Conservation (phyloP, 306 rosid genomes). For the Trifolium fragiferum region DNA sequence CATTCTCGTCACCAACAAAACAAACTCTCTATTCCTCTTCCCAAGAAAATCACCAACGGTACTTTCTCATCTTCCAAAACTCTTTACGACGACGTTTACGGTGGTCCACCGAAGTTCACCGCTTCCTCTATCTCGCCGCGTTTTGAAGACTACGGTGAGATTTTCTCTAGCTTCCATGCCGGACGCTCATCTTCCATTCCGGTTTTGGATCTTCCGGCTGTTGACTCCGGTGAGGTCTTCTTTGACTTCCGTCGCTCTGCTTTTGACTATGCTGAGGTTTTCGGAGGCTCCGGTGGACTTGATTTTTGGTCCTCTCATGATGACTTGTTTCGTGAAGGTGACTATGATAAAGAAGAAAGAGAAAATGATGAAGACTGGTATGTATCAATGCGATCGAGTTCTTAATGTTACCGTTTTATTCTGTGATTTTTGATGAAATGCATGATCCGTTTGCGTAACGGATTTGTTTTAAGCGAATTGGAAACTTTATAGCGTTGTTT, state of each 20-base stretch:
- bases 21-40: slow-evolving; percentile 51
- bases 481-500: slow-evolving; percentile 12
- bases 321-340: slow-evolving; percentile 60
- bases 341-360: slow-evolving; percentile 60
- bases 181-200: slow-evolving; percentile 89
- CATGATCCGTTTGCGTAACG: slow-evolving; percentile 37
- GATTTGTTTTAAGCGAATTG: slow-evolving; percentile 8
- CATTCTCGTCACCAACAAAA: slow-evolving; percentile 71
- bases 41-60: slow-evolving; percentile 60
- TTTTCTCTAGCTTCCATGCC: slow-evolving; percentile 75
- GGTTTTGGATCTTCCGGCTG: slow-evolving; percentile 79
- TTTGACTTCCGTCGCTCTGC: slow-evolving; percentile 67
- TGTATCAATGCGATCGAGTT: slow-evolving; percentile 53
- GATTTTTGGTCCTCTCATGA: slow-evolving; percentile 70
- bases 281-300: slow-evolving; percentile 62
- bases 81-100: slow-evolving; percentile 84
- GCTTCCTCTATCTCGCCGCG: slow-evolving; percentile 76
- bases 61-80: slow-evolving; percentile 42
- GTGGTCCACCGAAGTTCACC: slow-evolving; percentile 79
- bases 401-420: slow-evolving; percentile 34
- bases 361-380: slow-evolving; percentile 65
- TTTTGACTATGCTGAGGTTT: slow-evolving; percentile 80
- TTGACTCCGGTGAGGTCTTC: slow-evolving; percentile 64
- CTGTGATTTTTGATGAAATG: slow-evolving; percentile 33
- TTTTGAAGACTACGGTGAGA: slow-evolving; percentile 89